These are phyloP conservation scores for Sphaerulina vaccinii DNA, from an alignment of 2,329 filamentous ascomycete species.

Conservation along the genomic window DNA sequence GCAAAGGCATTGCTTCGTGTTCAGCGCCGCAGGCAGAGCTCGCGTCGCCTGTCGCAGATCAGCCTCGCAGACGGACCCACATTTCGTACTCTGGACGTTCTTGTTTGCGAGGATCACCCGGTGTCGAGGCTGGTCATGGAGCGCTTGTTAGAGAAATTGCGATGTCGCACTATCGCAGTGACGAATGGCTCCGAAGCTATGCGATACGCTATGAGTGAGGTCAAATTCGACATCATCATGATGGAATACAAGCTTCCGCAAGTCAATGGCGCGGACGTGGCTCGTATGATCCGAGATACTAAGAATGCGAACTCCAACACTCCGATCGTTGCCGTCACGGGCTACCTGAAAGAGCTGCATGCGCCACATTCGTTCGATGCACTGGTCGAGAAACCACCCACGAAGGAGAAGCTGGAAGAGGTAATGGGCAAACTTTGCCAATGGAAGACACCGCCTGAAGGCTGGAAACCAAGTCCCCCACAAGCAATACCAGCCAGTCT, in stretches of 20 bases:
- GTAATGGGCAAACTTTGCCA: constrained; percentile 84
- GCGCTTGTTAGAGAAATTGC: constrained; percentile 88
- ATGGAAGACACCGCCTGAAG: constrained; percentile 78
- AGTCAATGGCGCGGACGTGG: constrained; percentile 91
- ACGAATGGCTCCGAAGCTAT: constrained; percentile 88
- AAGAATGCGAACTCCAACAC: constrained; percentile 93
- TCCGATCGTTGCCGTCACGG: constrained; percentile 93
- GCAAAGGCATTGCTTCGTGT: constrained; percentile 88
- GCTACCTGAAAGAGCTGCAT: constrained; percentile 95
- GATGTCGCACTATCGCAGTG: constrained; percentile 90
- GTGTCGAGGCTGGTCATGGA: constrained; percentile 99
- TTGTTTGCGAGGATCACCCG: constrained; percentile 97
- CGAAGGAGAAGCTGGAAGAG: constrained; percentile 84
- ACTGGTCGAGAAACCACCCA: constrained; percentile 94
- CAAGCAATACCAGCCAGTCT: constrained; percentile 60
- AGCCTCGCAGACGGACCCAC: constrained; percentile 78
- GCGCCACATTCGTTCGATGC: constrained; percentile 95
- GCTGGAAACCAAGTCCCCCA: constrained; percentile 47
- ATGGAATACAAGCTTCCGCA: constrained; percentile 95
- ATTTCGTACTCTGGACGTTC: constrained; percentile 86
- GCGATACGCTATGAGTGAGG: constrained; percentile 90
- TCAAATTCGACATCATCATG: constrained; percentile 98
- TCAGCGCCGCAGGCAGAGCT: constrained; percentile 90
- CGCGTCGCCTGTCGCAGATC: constrained; percentile 88
- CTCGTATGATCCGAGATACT: constrained; percentile 95